Percentiles rank a stretch among this genome's conserved stretches.
Evolutionary conservation across 1,139 yeast genomes (phyloP).

Genomic region (Arxiozyma bovina): DNA sequence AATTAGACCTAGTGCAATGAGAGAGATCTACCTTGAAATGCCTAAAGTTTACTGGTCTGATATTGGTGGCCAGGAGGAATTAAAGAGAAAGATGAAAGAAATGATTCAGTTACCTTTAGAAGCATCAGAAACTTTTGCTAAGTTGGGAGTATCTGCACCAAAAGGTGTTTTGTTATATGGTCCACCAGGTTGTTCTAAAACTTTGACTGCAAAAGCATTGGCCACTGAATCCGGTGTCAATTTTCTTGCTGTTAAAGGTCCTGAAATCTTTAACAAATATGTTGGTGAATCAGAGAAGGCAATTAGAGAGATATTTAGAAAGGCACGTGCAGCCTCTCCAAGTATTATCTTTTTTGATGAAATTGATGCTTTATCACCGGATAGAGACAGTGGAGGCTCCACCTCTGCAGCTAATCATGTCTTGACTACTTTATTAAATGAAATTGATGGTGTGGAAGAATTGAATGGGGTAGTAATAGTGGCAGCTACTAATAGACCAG

Average conservation of each 20-base stretch:
- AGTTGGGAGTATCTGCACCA: conserved; percentile 81
- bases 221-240: conserved; percentile 93
- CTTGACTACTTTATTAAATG: conserved; percentile 78
- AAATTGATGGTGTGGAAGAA: conserved; percentile 94
- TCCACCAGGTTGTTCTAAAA: conserved; percentile 96
- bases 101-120: conserved; percentile 88
- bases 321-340: conserved; percentile 90
- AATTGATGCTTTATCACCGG: conserved; percentile 81
- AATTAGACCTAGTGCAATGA: conserved; percentile 91
- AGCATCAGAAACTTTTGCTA: conserved; percentile 66
- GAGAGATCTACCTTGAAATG: conserved; percentile 87
- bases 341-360: conserved; percentile 91
- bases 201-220: conserved; percentile 85
- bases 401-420: conserved; percentile 79
- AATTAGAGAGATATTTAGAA: conserved; percentile 78
- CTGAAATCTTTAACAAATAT: conserved; percentile 85
- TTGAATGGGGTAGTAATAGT: conserved; percentile 84
- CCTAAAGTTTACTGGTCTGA: conserved; percentile 92
- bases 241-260: conserved; percentile 90
- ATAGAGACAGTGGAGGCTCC: conserved; percentile 52
- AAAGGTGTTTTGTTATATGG: conserved; percentile 86
- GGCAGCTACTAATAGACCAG: conserved; percentile 94
- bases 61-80: conserved; percentile 86
- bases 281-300: conserved; percentile 93
- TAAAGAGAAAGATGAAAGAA: conserved; percentile 72